Evolutionary conservation across 495 filamentous ascomycete genomes (phyloP).

Genomic region (Choiromyces venosus): DNA sequence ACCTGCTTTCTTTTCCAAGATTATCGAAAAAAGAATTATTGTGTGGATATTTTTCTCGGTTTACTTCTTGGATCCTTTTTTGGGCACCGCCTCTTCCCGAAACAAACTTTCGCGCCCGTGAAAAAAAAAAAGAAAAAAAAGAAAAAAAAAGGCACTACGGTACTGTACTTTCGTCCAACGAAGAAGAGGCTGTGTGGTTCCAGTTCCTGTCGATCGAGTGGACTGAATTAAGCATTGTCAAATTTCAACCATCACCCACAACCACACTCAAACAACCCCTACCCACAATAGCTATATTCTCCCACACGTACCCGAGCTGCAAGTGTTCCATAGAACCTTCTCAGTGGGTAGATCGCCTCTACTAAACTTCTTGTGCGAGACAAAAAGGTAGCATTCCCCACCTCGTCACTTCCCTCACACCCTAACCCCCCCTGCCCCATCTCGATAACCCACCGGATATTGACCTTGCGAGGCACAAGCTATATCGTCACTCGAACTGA

Average conservation of each 20-base stretch:
- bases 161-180: neutral
- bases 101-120: neutral
- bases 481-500: constrained; percentile 10
- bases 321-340: neutral
- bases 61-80: neutral
- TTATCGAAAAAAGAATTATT: neutral
- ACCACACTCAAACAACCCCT: neutral
- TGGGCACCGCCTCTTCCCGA: neutral
- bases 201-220: neutral
- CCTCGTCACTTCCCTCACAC: constrained; percentile 9
- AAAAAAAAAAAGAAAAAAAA: neutral
- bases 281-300: neutral
- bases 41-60: neutral
- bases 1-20: neutral
- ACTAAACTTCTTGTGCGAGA: neutral
- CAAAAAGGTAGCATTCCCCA: constrained; percentile 5
- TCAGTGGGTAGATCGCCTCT: neutral
- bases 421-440: neutral
- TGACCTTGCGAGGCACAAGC: constrained; percentile 26
- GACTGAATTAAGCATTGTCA: neutral
- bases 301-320: neutral
- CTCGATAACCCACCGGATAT: constrained; percentile 10
- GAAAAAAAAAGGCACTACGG: neutral
- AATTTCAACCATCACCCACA: neutral
- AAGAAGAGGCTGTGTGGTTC: neutral